A percentile compares a stretch with the other conserved stretches of the same genome.
phyloP scores from a whole-genome alignment of 2,329 filamentous ascomycete species.

The Aspergillaceae sp. region DNA sequence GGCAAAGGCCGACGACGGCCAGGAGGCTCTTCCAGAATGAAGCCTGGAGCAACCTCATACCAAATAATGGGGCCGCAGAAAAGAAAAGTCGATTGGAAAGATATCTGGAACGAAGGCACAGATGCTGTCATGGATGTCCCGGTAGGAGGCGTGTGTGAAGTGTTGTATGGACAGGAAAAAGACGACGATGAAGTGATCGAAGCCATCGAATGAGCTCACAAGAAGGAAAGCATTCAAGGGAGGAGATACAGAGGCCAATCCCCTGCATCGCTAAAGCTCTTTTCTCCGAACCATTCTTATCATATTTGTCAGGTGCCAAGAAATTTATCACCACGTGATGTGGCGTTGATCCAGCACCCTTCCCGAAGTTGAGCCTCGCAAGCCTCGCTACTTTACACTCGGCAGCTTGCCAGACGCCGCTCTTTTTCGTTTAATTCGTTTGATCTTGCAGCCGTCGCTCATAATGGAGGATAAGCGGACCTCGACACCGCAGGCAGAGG shows the following conservation, averaged over 20 bases:
- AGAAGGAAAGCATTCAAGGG: background rate
- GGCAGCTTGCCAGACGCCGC: too few species aligned
- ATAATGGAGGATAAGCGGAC: constrained; percentile 11
- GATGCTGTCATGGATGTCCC: constrained; percentile 98
- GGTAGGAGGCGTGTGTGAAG: constrained; percentile 86
- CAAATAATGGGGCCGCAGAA: constrained; percentile 37
- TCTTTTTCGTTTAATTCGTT: too few species aligned
- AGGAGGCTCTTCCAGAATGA: constrained; percentile 36
- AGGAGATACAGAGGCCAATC: background rate
- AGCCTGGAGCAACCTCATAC: constrained; percentile 32
- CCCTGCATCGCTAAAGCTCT: too few species aligned
- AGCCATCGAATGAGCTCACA: background rate
- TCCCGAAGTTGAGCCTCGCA: background rate
- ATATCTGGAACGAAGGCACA: constrained; percentile 82
- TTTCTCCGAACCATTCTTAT: too few species aligned
- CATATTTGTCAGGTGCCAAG: background rate
- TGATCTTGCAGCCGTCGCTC: too few species aligned
- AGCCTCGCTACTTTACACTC: background rate
- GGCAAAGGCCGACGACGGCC: constrained; percentile 51
- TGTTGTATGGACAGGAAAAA: constrained; percentile 66
- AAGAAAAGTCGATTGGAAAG: constrained; percentile 59
- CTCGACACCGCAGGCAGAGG: constrained; percentile 31
- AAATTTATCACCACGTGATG: constrained; percentile 2
- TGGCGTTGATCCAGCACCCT: background rate
- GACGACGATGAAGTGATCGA: constrained; percentile 24